These are phyloP conservation scores for Candida dubliniensis DNA, from an alignment of 1,139 yeast species.

Conservation along the genomic window DNA sequence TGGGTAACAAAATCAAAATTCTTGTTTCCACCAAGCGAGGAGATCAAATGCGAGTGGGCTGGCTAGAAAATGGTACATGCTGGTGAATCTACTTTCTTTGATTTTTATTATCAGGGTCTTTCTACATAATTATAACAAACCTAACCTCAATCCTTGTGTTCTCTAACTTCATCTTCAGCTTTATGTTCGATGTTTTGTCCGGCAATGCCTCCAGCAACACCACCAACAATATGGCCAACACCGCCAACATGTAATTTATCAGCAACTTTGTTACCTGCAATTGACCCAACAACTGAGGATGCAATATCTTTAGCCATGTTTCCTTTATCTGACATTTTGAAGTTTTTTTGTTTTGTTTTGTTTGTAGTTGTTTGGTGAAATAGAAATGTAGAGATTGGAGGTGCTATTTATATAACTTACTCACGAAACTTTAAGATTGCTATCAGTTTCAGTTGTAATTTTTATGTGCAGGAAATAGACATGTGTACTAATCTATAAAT, in stretches of 20 bases:
- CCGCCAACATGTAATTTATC: conserved; percentile 34
- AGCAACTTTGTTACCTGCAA: conserved; percentile 37
- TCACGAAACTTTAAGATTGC: not conserved
- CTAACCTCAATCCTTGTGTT: not conserved
- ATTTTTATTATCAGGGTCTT: not conserved
- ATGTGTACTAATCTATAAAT: not conserved
- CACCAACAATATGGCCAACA: conserved; percentile 36
- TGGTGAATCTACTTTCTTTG: not conserved
- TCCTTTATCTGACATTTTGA: conserved; percentile 10
- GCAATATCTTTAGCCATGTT: conserved; percentile 28
- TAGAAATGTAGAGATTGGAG: not conserved
- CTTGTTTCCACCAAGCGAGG: no score
- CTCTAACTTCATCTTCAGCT: conserved; percentile 22
- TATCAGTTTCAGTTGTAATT: not conserved
- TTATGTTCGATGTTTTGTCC: conserved; percentile 34
- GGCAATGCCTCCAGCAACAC: conserved; percentile 35
- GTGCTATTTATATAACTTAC: not conserved
- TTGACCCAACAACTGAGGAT: conserved; percentile 32
- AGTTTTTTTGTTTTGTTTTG: not conserved
- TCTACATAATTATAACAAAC: not conserved
- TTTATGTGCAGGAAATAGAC: not conserved
- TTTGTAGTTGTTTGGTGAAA: not conserved
- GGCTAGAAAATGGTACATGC: not conserved
- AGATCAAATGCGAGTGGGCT: not conserved
- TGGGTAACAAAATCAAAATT: no score